Conservation (phyloP, 179 eudicot genomes). For the Heliamphora pulchella region DNA sequence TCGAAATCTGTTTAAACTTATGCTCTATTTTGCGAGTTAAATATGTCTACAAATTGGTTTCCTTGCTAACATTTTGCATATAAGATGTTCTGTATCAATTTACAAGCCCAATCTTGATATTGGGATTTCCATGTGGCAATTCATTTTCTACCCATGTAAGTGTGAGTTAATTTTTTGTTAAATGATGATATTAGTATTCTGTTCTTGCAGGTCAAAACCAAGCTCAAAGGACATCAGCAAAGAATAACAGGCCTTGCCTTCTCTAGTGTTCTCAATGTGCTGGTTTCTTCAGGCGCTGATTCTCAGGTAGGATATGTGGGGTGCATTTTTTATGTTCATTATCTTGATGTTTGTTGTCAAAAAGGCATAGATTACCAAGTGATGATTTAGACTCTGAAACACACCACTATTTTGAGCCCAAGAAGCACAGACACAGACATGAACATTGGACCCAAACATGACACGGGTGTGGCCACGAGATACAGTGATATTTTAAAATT, state of each 20-base stretch:
- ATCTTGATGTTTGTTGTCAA: slow-evolving; percentile 4
- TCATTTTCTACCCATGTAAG: background rate
- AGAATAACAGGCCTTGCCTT: slow-evolving; percentile 88
- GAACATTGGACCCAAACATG: background rate
- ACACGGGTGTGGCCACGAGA: background rate
- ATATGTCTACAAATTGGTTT: slow-evolving; percentile 13
- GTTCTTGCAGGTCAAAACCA: slow-evolving; percentile 55
- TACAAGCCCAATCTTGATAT: background rate
- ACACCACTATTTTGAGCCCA: background rate
- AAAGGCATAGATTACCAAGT: background rate
- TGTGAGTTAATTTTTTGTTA: background rate
- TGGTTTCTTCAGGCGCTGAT: slow-evolving; percentile 92
- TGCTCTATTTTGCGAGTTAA: slow-evolving; percentile 13
- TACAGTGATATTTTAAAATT: too few relatives aligned
- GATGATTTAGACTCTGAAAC: background rate
- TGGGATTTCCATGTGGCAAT: background rate
- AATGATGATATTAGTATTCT: slow-evolving; percentile 7
- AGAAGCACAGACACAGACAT: too few relatives aligned
- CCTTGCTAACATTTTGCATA: background rate
- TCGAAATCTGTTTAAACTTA: slow-evolving; percentile 15
- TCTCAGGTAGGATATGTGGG: slow-evolving; percentile 54
- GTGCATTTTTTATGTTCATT: background rate
- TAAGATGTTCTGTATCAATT: background rate
- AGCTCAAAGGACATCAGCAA: slow-evolving; percentile 87
- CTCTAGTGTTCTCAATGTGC: slow-evolving; percentile 66